Percentiles rank a stretch among this genome's conserved stretches.
Conservation (phyloP, 495 filamentous ascomycete species). For the Pyrenopolyporus hunteri region DNA sequence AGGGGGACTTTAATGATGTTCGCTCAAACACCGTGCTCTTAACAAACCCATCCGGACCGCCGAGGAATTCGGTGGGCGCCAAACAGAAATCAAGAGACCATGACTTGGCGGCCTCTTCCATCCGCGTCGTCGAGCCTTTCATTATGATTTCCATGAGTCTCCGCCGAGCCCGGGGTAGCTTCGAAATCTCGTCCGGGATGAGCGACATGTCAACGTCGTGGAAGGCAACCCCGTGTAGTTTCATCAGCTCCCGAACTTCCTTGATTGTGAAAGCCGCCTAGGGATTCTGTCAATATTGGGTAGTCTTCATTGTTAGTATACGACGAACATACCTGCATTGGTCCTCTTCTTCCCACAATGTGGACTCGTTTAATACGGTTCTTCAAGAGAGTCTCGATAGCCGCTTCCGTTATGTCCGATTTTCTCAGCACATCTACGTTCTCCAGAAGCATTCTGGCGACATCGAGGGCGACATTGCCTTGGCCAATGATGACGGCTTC, state of each 20-base stretch:
- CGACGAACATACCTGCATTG: constrained; percentile 69
- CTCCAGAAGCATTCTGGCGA: constrained; percentile 83
- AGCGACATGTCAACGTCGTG: constrained; percentile 68
- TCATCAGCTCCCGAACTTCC: constrained; percentile 84
- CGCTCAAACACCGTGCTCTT: constrained; percentile 68
- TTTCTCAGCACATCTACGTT: constrained; percentile 71
- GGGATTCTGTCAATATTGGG: background rate
- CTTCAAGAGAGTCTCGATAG: constrained; percentile 71
- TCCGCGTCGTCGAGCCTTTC: constrained; percentile 67
- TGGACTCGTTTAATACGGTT: constrained; percentile 81
- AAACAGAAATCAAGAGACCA: constrained; percentile 88
- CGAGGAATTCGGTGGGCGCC: constrained; percentile 71
- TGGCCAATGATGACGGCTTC: constrained; percentile 91
- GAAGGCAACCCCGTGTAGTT: constrained; percentile 75
- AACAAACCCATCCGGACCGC: constrained; percentile 56
- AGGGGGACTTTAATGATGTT: constrained; percentile 57
- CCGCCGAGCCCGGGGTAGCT: constrained; percentile 73
- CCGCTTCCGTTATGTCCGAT: constrained; percentile 87
- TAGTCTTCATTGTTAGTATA: constrained; percentile 64
- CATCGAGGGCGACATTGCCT: constrained; percentile 94
- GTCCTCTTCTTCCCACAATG: constrained; percentile 85
- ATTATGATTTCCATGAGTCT: constrained; percentile 79
- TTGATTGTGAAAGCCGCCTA: constrained; percentile 94
- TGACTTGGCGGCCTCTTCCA: constrained; percentile 59
- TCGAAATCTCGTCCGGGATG: constrained; percentile 65